Conservation (phyloP, 2,329 filamentous ascomycete species). For the Fusarium foetens region DNA sequence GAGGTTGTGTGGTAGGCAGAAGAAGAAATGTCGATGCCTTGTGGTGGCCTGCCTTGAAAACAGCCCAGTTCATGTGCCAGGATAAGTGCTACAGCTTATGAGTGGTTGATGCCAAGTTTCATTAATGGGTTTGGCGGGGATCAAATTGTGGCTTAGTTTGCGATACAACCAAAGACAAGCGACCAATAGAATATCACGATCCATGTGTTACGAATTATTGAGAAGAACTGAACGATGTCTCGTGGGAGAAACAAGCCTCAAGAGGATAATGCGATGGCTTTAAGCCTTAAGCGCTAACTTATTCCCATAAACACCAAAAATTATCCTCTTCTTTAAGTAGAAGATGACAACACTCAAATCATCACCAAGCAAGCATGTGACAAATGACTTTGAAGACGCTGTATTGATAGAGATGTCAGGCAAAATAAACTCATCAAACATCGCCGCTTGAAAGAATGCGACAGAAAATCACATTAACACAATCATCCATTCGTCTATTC, state of each 20-base stretch:
- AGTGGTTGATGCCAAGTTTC: slow-evolving; percentile 39
- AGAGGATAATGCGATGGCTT: background rate
- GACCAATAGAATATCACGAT: slow-evolving; percentile 1
- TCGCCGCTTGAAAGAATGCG: background rate
- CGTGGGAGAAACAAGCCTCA: background rate
- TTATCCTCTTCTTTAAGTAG: background rate
- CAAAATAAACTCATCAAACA: background rate
- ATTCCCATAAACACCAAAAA: background rate
- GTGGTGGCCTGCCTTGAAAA: slow-evolving; percentile 30
- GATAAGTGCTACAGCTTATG: slow-evolving; percentile 28
- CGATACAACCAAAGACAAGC: background rate
- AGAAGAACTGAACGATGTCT: background rate
- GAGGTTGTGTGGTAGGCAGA: slow-evolving; percentile 14
- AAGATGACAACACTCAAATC: background rate
- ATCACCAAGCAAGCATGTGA: background rate
- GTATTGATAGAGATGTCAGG: background rate
- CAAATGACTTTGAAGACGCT: background rate
- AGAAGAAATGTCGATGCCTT: slow-evolving; percentile 39
- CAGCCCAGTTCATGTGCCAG: slow-evolving; percentile 17
- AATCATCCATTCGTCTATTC: background rate
- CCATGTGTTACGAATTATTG: background rate
- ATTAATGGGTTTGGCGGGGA: slow-evolving; percentile 24
- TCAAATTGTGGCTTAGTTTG: slow-evolving; percentile 22
- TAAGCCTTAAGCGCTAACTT: background rate
- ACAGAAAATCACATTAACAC: background rate